Evolutionary conservation across 805 yeast genomes (phyloP).

Genomic region (Kazachstania psychrophila): DNA sequence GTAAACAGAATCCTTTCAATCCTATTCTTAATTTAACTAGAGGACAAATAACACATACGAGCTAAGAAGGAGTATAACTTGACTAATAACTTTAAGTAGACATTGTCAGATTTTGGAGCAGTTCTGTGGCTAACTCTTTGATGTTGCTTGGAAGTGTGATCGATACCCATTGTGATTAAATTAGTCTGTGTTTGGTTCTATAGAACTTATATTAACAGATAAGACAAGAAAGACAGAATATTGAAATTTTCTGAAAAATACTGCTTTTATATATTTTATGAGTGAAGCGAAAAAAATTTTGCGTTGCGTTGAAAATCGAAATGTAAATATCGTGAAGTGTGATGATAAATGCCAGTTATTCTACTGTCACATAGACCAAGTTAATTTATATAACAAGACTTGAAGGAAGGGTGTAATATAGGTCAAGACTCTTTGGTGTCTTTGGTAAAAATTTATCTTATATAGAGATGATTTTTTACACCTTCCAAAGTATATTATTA

Average conservation of each 20-base stretch:
- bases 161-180: conserved; percentile 78
- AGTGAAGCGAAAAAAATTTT: neutral
- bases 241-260: too few relatives aligned
- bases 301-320: neutral
- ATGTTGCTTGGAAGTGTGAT: conserved; percentile 95
- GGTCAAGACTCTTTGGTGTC: too few relatives aligned
- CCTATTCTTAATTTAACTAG: neutral
- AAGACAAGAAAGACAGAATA: neutral
- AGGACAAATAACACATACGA: conserved; percentile 56
- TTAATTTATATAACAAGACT: too few relatives aligned
- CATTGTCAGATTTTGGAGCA: conserved; percentile 99
- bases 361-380: too few relatives aligned
- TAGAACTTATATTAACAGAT: too few relatives aligned
- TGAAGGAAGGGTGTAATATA: too few relatives aligned
- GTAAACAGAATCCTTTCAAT: conserved; percentile 19
- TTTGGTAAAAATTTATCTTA: too few relatives aligned
- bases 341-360: too few relatives aligned
- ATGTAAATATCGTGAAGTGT: neutral
- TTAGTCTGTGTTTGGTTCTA: neutral
- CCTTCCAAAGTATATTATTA: too few relatives aligned
- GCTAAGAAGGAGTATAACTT: conserved; percentile 98
- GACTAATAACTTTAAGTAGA: conserved; percentile 95
- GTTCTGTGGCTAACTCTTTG: conserved; percentile 90
- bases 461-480: too few relatives aligned
- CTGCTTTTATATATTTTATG: too few relatives aligned